These are phyloP conservation scores for Primulina tabacum DNA, from an alignment of 257 asterid genomes.

Conservation along the genomic window DNA sequence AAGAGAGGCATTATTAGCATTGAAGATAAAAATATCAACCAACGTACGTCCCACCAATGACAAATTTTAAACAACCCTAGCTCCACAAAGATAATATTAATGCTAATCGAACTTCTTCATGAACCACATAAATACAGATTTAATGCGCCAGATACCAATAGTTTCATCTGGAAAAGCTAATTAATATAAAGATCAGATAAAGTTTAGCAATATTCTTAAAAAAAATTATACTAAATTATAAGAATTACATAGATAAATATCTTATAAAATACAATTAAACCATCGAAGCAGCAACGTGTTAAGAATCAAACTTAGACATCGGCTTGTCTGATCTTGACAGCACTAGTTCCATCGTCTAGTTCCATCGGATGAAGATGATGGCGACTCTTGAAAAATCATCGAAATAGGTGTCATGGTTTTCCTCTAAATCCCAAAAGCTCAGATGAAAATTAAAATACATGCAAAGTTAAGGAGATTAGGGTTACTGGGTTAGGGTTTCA, in stretches of 20 bases:
- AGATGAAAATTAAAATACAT: constrained; percentile 24
- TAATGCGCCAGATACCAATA: too few species aligned
- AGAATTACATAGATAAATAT: constrained; percentile 20
- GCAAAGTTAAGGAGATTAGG: constrained; percentile 38
- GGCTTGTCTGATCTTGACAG: constrained; percentile 21
- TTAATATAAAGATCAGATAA: constrained; percentile 19
- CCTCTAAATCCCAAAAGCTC: constrained; percentile 12
- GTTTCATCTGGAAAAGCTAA: constrained; percentile 22
- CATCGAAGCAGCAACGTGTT: constrained; percentile 12
- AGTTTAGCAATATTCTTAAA: constrained; percentile 36
- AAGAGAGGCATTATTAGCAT: constrained; percentile 46
- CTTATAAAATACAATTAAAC: constrained; percentile 14
- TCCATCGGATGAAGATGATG: constrained; percentile 21
- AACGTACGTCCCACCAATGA: constrained; percentile 38
- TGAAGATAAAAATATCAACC: constrained; percentile 31
- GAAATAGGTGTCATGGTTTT: constrained; percentile 2
- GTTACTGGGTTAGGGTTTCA: constrained; percentile 71
- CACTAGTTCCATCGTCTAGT: constrained; percentile 26
- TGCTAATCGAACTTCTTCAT: too few species aligned
- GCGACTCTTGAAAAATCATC: background rate
- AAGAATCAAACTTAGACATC: constrained; percentile 26
- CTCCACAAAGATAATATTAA: constrained; percentile 33
- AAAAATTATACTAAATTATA: constrained; percentile 12
- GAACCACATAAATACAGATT: too few species aligned
- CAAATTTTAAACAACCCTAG: constrained; percentile 39